Evolutionary conservation across 1,284 basidiomycete genomes (phyloP), one percentile per base, ranked within the genome.

Genomic region (Earliella scabrosa): DNA sequence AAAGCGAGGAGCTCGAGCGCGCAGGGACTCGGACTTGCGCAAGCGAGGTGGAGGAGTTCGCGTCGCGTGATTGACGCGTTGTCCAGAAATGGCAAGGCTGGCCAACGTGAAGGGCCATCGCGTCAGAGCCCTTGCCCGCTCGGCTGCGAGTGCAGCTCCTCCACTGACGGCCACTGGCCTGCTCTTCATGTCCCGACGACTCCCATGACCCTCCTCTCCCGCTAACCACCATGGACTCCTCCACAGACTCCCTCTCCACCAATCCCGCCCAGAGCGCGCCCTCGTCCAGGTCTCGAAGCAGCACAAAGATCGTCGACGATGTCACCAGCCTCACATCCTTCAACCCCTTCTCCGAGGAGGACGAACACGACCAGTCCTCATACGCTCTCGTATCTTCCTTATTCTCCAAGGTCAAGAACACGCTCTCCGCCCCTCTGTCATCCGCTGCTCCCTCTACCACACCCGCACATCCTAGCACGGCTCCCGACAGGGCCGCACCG

Each of bases 321-420:
- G 78, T 87, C 41, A 80, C 81, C 41, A 85, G 85, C 67, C 72
- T 92, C 54, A 92, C 90, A 26, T 90, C 88, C 45, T 91, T 88
- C 77, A 93, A 93, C 68, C 90, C 91, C 13, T 93, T 93, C 76
- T 85, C 87, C 13, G 90, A 92, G 67, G 91, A 93, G 70, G 91
- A 93, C 68, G 91, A 92, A 71, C 82, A 89, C 67, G 91, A 92
- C 63, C 87, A 90, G 64, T 89, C 90, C 8, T 90, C 89, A 13
- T 92, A 91, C 68, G 85, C 88, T 2, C 77, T 92, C 54, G 87
- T 92, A 56, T 84, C 88, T 2, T 90, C 88, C 20, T 74, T 93
- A 18, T 81, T 93, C 52, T 90, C 87, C 34, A 83, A 85, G 62
- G 81, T 93, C 77, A 92, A 88, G 77, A 91, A 81, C 66, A 87